Evolutionary conservation across 108 stramenopile species (phyloP), one percentile per base, ranked within the genome.

Genomic region (Stephanodiscus minutulus): DNA sequence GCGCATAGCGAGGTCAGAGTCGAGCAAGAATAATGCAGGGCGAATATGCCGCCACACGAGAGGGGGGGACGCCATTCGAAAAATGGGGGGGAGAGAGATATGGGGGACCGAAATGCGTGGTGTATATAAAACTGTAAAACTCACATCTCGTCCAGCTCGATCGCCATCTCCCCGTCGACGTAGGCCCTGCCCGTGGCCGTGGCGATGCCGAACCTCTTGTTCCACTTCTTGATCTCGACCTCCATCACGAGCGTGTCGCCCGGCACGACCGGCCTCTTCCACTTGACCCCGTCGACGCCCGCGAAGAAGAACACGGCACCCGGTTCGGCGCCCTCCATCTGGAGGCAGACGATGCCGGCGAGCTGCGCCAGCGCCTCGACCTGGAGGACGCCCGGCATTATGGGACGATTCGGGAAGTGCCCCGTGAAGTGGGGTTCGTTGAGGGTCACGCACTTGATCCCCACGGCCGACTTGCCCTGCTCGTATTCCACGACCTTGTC

Each of bases 361-460:
- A 98, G 83, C 80, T 98, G 98, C 3, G 98, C 98, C 72, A 98
- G 72, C n/a, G 98, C 98, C 75, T 98, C 98, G 7, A 98, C 83
- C 87, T 97, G 95, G 47, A 98, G 71, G 11, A 98, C 97, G 28
- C 98, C 98, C 12, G 98, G 98, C 97, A 98, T 98, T 70, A 98
- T 94, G 29, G 98, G 96, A 27, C 95, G 80, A 47, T 94, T 93
- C 29, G 98, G 98, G 82, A 98, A 98, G 68, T 98, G 98, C 12
- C 98, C 97, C 13, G 96, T 94, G 88, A 98, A 98, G 68, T 98
- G 97, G 17, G 97, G 97, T 82, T 98, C 98, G 69, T 98, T 98
- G 54, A 91, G 86, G 24, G 97, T 96, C 20, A 98, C 95, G 25
- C 81, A 85, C 79, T 98, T 98, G 84, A 98, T 82, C 33, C 98